These are phyloP conservation scores for Phytophthora sojae DNA, from an alignment of 352 stramenopile species.

Conservation along the genomic window DNA sequence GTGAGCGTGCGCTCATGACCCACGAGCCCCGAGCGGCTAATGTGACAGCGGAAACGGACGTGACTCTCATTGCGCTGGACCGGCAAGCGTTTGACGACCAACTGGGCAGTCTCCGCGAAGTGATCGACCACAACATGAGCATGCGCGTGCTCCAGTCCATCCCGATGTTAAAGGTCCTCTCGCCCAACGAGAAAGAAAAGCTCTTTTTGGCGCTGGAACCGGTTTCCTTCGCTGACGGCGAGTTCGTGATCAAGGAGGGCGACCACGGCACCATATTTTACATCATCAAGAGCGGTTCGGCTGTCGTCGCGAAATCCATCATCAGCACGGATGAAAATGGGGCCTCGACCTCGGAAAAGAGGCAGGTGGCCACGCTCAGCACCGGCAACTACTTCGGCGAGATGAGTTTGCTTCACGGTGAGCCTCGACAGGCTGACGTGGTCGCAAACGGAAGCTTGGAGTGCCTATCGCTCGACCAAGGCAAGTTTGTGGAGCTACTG, in stretches of 20 bases:
- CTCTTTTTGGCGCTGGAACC: constrained; percentile 66
- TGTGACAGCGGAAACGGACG: constrained; percentile 80
- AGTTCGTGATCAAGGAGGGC: constrained; percentile 73
- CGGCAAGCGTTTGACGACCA: constrained; percentile 94
- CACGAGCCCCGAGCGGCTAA: constrained; percentile 91
- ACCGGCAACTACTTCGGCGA: constrained; percentile 73
- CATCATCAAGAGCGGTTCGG: constrained; percentile 82
- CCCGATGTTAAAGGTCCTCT: constrained; percentile 76
- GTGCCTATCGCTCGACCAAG: constrained; percentile 89
- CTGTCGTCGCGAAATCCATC: constrained; percentile 57
- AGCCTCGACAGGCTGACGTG: constrained; percentile 71
- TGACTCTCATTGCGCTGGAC: constrained; percentile 87
- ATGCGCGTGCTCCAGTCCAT: constrained; percentile 82
- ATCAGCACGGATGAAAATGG: constrained; percentile 40
- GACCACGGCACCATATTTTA: constrained; percentile 78
- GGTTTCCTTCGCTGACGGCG: constrained; percentile 59
- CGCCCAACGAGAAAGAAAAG: constrained; percentile 61
- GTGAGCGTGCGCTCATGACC: constrained; percentile 92
- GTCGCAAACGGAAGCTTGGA: constrained; percentile 80
- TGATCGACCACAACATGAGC: constrained; percentile 91
- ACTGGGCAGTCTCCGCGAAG: constrained; percentile 91
- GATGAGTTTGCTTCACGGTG: constrained; percentile 73
- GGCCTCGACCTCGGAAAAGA: constrained; percentile 21
- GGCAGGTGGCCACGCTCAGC: constrained; percentile 66
- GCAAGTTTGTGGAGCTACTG: constrained; percentile 88